A percentile compares a stretch with the other conserved stretches of the same genome.
phyloP scores from a whole-genome alignment of 75 land plant species.

The Isoetes taiwanensis region DNA sequence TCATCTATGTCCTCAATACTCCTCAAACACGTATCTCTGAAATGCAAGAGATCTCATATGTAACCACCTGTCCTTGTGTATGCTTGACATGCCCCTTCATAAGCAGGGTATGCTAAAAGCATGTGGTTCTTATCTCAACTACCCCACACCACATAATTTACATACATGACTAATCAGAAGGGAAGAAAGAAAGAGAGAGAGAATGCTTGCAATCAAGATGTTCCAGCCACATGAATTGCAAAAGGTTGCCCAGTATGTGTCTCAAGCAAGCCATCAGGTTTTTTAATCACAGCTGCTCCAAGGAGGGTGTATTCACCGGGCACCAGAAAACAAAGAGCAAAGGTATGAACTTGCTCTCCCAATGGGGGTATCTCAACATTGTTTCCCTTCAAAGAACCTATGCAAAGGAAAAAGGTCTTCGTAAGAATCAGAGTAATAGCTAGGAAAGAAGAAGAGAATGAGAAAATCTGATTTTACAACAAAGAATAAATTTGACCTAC shows the following conservation, averaged over 20 bases:
- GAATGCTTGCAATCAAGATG: conserved; percentile 29
- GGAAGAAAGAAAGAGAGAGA: too few species aligned
- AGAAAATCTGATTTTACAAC: neutral
- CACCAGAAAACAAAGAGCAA: conserved; percentile 78
- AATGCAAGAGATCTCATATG: too few species aligned
- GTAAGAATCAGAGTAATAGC: neutral
- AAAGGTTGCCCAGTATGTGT: conserved; percentile 78
- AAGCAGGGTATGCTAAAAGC: too few species aligned
- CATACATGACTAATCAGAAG: too few species aligned
- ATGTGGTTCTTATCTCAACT: too few species aligned
- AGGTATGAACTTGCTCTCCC: conserved; percentile 62
- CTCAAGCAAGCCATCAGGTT: conserved; percentile 47
- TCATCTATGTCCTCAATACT: too few species aligned
- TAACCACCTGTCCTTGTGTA: too few species aligned
- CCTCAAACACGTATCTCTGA: too few species aligned
- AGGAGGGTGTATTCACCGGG: conserved; percentile 92
- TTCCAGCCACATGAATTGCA: conserved; percentile 50
- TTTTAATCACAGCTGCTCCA: conserved; percentile 69
- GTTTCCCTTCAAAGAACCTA: conserved; percentile 62
- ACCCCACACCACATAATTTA: too few species aligned
- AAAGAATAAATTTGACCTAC: neutral
- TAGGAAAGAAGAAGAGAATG: neutral
- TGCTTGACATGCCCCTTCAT: too few species aligned
- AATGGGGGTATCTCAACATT: conserved; percentile 58
- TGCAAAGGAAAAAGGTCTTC: neutral